Percentiles rank a stretch among this genome's conserved stretches.
Conservation (phyloP, 345 rosid genomes). For the Leavenworthia alabamica region DNA sequence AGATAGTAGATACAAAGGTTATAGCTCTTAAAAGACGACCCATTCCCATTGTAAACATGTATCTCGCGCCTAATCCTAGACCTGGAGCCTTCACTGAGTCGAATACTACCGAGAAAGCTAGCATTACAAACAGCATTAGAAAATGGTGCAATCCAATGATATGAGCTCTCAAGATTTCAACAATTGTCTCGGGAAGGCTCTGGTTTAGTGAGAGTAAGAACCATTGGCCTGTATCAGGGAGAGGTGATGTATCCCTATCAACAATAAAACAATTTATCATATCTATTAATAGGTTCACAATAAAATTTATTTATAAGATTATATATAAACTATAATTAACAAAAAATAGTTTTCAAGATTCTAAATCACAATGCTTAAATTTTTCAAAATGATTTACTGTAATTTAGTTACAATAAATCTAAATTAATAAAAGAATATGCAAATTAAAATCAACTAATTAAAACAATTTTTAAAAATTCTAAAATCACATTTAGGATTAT, state of each 20-base stretch:
- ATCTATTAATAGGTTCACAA: not conserved
- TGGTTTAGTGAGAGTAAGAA: slow-evolving; percentile 77
- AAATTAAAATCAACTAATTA: too few species aligned
- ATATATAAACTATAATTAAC: not conserved
- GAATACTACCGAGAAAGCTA: slow-evolving; percentile 84
- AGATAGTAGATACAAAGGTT: slow-evolving; percentile 74
- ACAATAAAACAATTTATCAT: not conserved
- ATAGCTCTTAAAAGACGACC: slow-evolving; percentile 93
- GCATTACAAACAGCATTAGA: slow-evolving; percentile 81
- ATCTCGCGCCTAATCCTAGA: slow-evolving; percentile 83
- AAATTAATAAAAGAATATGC: too few species aligned
- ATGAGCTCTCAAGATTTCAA: slow-evolving; percentile 72
- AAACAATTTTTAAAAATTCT: too few species aligned
- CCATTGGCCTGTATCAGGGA: slow-evolving; percentile 97
- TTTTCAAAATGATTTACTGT: too few species aligned
- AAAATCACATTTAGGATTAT: too few species aligned
- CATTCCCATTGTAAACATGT: slow-evolving; percentile 84
- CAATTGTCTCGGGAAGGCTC: slow-evolving; percentile 61
- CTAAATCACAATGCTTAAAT: too few species aligned
- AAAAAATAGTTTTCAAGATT: not conserved
- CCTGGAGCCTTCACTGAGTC: slow-evolving; percentile 83
- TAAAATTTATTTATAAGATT: too few species aligned
- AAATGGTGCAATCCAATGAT: slow-evolving; percentile 78
- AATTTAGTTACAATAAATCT: too few species aligned
- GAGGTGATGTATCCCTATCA: slow-evolving; percentile 63